phyloP scores from a whole-genome alignment of 139 green algal species.

The Coelastrella sp. region DNA sequence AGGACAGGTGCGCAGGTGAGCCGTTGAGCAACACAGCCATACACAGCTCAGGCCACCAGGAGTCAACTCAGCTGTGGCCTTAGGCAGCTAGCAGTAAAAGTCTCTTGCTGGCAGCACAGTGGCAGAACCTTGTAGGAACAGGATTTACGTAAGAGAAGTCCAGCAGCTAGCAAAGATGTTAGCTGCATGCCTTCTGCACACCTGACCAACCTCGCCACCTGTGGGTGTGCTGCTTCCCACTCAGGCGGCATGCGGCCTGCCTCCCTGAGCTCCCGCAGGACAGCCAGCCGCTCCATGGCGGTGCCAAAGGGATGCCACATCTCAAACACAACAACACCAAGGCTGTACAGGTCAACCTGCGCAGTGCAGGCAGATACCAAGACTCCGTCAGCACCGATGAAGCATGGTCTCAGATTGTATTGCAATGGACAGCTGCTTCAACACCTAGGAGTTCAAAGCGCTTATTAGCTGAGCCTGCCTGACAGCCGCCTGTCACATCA shows the following conservation, averaged over 20 bases:
- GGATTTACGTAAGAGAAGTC: too few relatives aligned
- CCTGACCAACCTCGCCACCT: slow-evolving; percentile 61
- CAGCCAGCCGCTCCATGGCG: slow-evolving; percentile 85
- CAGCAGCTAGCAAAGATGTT: background rate
- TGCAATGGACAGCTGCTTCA: background rate
- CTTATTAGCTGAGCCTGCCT: too few relatives aligned
- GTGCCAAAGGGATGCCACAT: slow-evolving; percentile 92
- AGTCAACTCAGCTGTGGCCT: too few relatives aligned
- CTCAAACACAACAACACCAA: slow-evolving; percentile 93
- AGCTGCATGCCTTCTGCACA: background rate
- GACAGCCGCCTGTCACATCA: too few relatives aligned
- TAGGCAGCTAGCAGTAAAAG: too few relatives aligned
- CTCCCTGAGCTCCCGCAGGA: slow-evolving; percentile 83
- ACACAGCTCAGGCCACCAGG: too few relatives aligned
- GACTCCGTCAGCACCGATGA: background rate
- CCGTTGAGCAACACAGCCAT: background rate
- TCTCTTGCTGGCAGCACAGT: background rate
- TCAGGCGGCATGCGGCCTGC: slow-evolving; percentile 65
- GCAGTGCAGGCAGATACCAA: background rate
- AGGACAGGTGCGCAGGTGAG: background rate
- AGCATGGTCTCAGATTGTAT: too few relatives aligned
- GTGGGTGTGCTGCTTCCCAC: slow-evolving; percentile 73
- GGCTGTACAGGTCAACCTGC: slow-evolving; percentile 84
- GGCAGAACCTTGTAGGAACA: too few relatives aligned
- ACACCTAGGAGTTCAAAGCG: background rate